phyloP scores from a whole-genome alignment of 1,139 yeast genomes.

The Pichia sp. region DNA sequence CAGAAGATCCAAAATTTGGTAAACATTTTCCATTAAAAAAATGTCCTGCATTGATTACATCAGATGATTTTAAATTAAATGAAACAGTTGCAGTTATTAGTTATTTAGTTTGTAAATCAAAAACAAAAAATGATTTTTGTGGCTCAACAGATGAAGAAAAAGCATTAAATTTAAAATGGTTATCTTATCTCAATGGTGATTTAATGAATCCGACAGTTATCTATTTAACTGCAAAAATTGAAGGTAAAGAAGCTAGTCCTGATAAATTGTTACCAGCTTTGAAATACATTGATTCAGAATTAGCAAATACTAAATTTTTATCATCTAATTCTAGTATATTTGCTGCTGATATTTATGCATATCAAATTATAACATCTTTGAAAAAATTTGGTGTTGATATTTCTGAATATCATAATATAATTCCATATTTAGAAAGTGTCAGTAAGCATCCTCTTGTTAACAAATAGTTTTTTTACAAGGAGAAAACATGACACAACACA shows the following conservation, averaged over 20 bases:
- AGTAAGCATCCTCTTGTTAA: not conserved
- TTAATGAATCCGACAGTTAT: constrained; percentile 9
- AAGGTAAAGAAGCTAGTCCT: not conserved
- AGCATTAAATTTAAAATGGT: constrained; percentile 27
- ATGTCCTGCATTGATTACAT: no score
- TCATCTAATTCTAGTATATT: not conserved
- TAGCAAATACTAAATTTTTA: not conserved
- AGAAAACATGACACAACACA: no score
- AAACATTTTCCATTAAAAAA: no score
- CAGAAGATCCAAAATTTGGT: no score
- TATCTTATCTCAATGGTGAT: constrained; percentile 27
- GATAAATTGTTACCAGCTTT: not conserved
- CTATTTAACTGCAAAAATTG: not conserved
- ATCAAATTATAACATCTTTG: not conserved
- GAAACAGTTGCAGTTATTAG: no score
- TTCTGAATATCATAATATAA: not conserved
- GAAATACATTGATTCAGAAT: not conserved
- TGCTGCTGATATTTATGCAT: not conserved
- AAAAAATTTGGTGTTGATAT: not conserved
- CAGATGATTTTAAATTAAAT: no score
- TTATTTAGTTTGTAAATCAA: no score
- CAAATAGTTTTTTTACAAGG: no score
- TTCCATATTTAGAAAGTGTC: not conserved
- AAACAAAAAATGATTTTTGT: no score
- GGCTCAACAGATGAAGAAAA: constrained; percentile 20